Conservation (phyloP, 148 eudicot species). For the Cornus suecica region DNA sequence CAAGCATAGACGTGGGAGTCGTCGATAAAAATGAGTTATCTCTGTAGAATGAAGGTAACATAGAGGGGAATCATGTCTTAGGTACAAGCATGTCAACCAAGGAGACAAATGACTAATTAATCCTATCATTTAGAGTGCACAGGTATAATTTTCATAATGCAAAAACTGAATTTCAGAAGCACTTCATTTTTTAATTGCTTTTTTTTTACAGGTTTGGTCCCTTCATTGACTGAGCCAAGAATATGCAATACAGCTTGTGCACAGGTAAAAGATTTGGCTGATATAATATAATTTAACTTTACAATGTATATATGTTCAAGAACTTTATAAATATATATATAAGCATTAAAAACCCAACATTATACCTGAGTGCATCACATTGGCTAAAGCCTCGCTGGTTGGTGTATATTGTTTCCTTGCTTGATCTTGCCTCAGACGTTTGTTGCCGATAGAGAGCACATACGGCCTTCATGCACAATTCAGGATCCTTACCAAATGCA, state of each 20-base stretch:
- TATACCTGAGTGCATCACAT: conserved; percentile 65
- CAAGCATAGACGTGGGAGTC: not conserved
- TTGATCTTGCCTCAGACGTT: conserved; percentile 35
- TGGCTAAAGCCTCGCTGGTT: conserved; percentile 68
- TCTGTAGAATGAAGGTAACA: not conserved
- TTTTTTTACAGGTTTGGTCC: not conserved
- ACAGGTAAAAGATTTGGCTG: not conserved
- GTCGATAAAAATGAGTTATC: too few species aligned
- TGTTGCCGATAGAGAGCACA: conserved; percentile 78
- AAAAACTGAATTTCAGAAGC: not conserved
- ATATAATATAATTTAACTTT: too few species aligned
- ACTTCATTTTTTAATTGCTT: not conserved
- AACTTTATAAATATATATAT: too few species aligned
- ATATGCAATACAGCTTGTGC: not conserved
- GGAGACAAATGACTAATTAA: not conserved
- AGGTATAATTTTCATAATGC: not conserved
- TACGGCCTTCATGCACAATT: conserved; percentile 80
- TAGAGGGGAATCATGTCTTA: not conserved
- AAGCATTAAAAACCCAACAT: too few species aligned
- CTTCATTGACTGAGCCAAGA: not conserved
- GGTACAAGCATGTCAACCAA: not conserved
- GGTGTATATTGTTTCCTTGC: conserved; percentile 22
- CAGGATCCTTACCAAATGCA: conserved; percentile 66
- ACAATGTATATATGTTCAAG: too few species aligned
- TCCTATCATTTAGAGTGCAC: not conserved